A percentile compares a stretch with the other conserved stretches of the same genome.
Evolutionary conservation across 805 yeast species (phyloP).

Genomic region (Saturnispora diversa): DNA sequence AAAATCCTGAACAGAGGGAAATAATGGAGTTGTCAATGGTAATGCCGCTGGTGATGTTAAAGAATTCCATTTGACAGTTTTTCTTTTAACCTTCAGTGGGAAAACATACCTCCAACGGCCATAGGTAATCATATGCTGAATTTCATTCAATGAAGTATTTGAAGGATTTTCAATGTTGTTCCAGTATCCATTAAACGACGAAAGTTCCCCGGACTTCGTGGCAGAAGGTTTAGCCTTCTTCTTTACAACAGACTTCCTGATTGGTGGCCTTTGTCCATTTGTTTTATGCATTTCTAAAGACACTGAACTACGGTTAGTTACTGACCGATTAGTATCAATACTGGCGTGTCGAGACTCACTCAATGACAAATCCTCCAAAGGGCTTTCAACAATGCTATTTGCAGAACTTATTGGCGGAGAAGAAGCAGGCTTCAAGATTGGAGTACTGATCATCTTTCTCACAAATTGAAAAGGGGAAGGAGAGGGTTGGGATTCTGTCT

Average conservation of each 20-base stretch:
- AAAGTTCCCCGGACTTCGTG: slow-evolving; percentile 9
- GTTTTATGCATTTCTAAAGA: slow-evolving; percentile 1
- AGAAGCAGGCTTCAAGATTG: slow-evolving; percentile 19
- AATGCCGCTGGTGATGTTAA: slow-evolving; percentile 88
- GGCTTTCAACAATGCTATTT: slow-evolving; percentile 1
- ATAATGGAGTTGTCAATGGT: slow-evolving; percentile 72
- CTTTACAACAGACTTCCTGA: slow-evolving; percentile 1
- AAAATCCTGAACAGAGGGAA: slow-evolving; percentile 65
- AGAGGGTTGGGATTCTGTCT: slow-evolving; percentile 16
- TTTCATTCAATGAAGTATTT: slow-evolving; percentile 46
- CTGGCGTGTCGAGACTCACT: slow-evolving; percentile 1
- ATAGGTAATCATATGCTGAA: slow-evolving; percentile 49
- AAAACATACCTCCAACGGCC: slow-evolving; percentile 92
- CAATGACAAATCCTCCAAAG: background rate
- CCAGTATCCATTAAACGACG: slow-evolving; percentile 39
- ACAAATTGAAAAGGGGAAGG: slow-evolving; percentile 26
- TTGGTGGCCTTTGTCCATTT: background rate
- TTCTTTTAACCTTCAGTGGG: slow-evolving; percentile 59
- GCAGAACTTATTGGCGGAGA: slow-evolving; percentile 9
- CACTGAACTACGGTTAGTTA: background rate
- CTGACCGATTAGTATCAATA: slow-evolving; percentile 2
- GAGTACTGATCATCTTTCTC: slow-evolving; percentile 29
- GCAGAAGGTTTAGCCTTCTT: slow-evolving; percentile 11
- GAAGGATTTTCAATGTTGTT: slow-evolving; percentile 73
- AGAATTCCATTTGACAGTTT: slow-evolving; percentile 85